Evolutionary conservation across 495 filamentous ascomycete species (phyloP).

Genomic region (Tuber aestivum): DNA sequence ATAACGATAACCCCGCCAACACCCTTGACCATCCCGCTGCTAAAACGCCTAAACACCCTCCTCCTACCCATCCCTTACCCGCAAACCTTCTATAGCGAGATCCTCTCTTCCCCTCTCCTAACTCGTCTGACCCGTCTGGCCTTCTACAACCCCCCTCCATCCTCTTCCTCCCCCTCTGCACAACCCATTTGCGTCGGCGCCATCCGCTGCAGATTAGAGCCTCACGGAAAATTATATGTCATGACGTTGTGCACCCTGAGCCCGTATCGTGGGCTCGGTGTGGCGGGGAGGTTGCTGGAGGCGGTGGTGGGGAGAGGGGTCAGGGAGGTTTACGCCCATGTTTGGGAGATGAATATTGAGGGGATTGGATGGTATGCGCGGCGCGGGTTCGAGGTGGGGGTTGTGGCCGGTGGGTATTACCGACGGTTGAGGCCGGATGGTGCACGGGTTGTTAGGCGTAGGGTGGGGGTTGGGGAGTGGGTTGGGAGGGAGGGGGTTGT

Average conservation of each 20-base stretch:
- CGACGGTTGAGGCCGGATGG: slow-evolving; percentile 71
- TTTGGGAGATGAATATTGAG: slow-evolving; percentile 87
- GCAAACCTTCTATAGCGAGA: slow-evolving; percentile 75
- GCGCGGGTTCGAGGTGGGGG: slow-evolving; percentile 64
- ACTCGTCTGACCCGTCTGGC: slow-evolving; percentile 73
- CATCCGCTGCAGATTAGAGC: slow-evolving; percentile 74
- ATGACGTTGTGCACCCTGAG: slow-evolving; percentile 77
- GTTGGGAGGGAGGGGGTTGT: not conserved
- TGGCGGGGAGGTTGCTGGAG: slow-evolving; percentile 63
- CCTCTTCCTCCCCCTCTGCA: slow-evolving; percentile 41
- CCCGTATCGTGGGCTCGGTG: slow-evolving; percentile 70
- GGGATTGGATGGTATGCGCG: slow-evolving; percentile 77
- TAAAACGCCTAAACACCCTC: slow-evolving; percentile 74
- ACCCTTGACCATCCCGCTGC: slow-evolving; percentile 60
- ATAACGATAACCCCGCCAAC: slow-evolving; percentile 55
- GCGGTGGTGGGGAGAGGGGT: slow-evolving; percentile 40
- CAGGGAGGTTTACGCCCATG: slow-evolving; percentile 67
- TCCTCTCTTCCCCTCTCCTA: slow-evolving; percentile 59
- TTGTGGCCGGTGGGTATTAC: slow-evolving; percentile 71
- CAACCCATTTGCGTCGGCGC: slow-evolving; percentile 59
- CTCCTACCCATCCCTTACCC: slow-evolving; percentile 85
- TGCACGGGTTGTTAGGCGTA: slow-evolving; percentile 65
- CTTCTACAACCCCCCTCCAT: slow-evolving; percentile 55
- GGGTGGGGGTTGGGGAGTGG: slow-evolving; percentile 24
- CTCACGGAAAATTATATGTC: slow-evolving; percentile 62